Evolutionary conservation across 257 asterid genomes (phyloP), one percentile per base, ranked within the genome.

Genomic region (Lantana camara): DNA sequence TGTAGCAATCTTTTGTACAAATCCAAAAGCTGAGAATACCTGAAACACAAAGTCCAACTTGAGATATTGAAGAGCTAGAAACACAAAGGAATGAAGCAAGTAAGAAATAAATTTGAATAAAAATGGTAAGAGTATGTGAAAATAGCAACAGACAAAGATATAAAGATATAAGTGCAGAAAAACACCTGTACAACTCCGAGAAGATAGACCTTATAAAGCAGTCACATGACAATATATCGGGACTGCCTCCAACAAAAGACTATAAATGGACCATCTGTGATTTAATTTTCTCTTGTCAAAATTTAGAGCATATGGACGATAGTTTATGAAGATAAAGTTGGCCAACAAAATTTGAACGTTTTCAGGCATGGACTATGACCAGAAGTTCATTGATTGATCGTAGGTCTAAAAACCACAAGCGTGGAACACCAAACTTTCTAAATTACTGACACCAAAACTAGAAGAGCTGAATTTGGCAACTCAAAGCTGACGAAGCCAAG

Each of bases 1-100:
- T 53, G 95, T 90, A 70, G 95, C 97, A 75, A 90, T 85, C 85
- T 90, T 90, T 69, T 85, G 91, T 68, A 87, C 95, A 58, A 85
- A 83, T 57, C 97, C 95, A 81, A 87, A 90, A 58, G 90, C 95
- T 16, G 95, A 90, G 78, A 87, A 90, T 59, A 90, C 95, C 95
- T 87, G 79, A 65, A 63, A 57, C 29, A 64, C 49, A 48, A 38
- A 63, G 30, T 44, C 45, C 56, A 61, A 56, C 37, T 54, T 75
- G 21, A 80, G 74, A 68, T 3, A 67, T 20, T 30, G 48, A 23
- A 47, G 45, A 71, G 59, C 27, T n/a, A 22, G 20, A 53, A 35
- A 49, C 37, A 59, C 17, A 48, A 55, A n/a, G 30, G n/a, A 22
- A 63, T 46, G 47, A 15, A 53, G 62, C 54, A 55, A 54, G 51